A percentile compares a stretch with the other conserved stretches of the same genome.
Conservation (phyloP, 192 early-diverging fungal genomes). For the Powellomyces hirtus region DNA sequence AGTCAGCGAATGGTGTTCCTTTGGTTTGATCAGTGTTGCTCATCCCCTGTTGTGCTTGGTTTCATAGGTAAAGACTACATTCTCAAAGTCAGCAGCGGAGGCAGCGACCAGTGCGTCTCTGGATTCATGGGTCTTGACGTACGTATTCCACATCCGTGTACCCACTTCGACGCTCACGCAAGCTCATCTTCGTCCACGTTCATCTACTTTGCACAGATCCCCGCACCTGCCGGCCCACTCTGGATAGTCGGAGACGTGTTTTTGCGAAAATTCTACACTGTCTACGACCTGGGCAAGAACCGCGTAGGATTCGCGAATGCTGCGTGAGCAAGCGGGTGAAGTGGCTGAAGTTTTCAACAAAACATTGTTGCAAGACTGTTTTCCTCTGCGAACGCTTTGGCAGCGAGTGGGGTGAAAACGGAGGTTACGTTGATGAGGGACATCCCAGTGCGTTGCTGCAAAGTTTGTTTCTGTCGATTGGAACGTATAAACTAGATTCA, state of each 20-base stretch:
- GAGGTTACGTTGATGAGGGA: too few relatives aligned
- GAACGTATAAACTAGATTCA: too few relatives aligned
- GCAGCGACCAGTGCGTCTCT: constrained; percentile 45
- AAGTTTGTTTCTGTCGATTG: too few relatives aligned
- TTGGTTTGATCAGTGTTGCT: too few relatives aligned
- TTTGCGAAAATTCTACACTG: constrained; percentile 53
- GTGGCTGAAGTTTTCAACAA: too few relatives aligned
- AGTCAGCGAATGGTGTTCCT: constrained; percentile 57
- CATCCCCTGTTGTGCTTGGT: too few relatives aligned
- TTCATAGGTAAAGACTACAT: constrained; percentile 72
- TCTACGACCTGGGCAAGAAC: constrained; percentile 57
- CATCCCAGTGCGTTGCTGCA: too few relatives aligned
- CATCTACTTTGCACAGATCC: constrained; percentile 22
- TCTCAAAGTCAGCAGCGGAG: constrained; percentile 41
- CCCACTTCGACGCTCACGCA: not conserved
- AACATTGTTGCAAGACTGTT: too few relatives aligned
- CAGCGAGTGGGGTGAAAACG: too few relatives aligned
- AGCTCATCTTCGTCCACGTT: too few relatives aligned
- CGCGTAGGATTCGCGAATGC: constrained; percentile 65
- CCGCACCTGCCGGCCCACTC: constrained; percentile 44
- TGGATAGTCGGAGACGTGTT: constrained; percentile 66
- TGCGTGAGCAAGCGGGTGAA: too few relatives aligned
- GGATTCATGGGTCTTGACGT: constrained; percentile 90
- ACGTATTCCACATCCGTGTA: constrained; percentile 2
- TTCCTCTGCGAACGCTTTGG: too few relatives aligned